Evolutionary conservation across 345 rosid species (phyloP).

Genomic region (Psidium guajava): DNA sequence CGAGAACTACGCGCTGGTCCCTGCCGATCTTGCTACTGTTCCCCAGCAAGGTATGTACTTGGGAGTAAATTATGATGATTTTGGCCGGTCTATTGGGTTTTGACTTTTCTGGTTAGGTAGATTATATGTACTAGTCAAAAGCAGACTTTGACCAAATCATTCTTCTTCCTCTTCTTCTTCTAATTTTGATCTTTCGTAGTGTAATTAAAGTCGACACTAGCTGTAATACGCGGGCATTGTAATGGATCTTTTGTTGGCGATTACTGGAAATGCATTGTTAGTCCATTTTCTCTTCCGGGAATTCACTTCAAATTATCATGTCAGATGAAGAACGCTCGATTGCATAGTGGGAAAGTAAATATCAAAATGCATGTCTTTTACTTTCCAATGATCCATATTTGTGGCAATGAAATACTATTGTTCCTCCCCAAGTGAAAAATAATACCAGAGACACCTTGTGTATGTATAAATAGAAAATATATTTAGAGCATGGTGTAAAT

Average conservation of each 20-base stretch:
- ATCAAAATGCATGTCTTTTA: not conserved
- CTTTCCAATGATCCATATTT: not conserved
- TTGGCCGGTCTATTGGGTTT: not conserved
- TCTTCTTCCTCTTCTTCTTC: not conserved
- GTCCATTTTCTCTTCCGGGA: not conserved
- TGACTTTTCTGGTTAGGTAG: not conserved
- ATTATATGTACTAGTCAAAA: not conserved
- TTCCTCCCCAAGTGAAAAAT: not conserved
- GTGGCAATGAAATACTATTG: not conserved
- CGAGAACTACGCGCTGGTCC: slow-evolving; percentile 86
- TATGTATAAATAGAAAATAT: not conserved
- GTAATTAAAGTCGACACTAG: not conserved
- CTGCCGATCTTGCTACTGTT: slow-evolving; percentile 65
- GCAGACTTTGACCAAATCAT: not conserved
- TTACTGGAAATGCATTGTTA: not conserved
- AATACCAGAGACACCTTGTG: not conserved
- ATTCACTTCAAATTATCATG: not conserved
- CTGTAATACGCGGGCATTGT: not conserved
- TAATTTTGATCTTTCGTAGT: not conserved
- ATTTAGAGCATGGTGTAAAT: not conserved
- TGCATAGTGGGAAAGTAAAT: not conserved
- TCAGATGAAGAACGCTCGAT: not conserved
- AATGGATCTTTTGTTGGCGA: not conserved
- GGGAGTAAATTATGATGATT: not conserved
- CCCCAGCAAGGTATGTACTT: slow-evolving; percentile 64